Base-by-base conservation (phyloP, 108 stramenopile genomes). In the Licmophora abbreviata region DNA sequence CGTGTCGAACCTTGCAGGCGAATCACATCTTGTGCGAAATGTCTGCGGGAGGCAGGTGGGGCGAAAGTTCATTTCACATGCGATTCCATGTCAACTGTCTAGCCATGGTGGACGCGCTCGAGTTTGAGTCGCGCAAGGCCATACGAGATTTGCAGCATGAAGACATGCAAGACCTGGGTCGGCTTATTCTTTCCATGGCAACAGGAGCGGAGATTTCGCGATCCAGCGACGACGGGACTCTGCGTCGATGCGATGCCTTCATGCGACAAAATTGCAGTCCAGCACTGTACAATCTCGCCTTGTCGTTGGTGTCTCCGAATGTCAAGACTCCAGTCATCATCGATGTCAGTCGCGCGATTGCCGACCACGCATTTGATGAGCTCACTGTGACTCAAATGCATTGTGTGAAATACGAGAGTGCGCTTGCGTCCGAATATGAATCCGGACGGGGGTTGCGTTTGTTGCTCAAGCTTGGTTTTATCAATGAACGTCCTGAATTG, bases 401-500 rank as follows among this genome's bases (percentile, higher is more conserved):
- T 22, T 40, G 83, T 32, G 69, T 83, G 58, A 51, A 51, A 7
- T 71, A 47, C 41, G 77, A 86, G 49, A 46, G 42, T 41, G 63
- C 86, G n/a, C 70, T 94, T 48, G 36, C 56, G 9, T 77, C 71
- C 9, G 84, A 92, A 55, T 93, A 86, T 58, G 95, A 95, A 59
- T 81, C 81, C 4, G 88, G 95, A 24, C 66, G 95, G 24, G 70
- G 76, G 1, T 46, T 88, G 51, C 77, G 95, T 29, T 71, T 95
- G 34, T 51, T 93, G 36, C 56, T 94, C 37, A 95, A 95, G 54
- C 69, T 95, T 29, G 88, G 79, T 14, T 84, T 83, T 55, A 67
- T 95, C 48, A 92, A 92, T 54, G 95, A 94, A 72, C 61, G 95
- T 37, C 92, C 95, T n/a, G 95, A 95, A 48, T 81, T 88, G 45